phyloP scores from a whole-genome alignment of 257 asterid genomes.

The Vinca minor region DNA sequence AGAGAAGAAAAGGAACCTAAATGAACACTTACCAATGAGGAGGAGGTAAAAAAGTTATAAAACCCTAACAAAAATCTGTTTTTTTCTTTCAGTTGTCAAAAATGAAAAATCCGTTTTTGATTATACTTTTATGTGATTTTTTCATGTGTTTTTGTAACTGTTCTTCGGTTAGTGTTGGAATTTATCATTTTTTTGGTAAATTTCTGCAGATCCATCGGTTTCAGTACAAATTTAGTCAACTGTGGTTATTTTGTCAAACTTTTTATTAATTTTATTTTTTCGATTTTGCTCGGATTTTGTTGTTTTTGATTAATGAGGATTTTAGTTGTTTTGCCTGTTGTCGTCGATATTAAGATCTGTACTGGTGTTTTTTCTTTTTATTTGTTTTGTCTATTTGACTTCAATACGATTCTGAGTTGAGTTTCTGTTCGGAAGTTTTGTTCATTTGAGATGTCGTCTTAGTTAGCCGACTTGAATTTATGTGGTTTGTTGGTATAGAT shows the following conservation, averaged over 20 bases:
- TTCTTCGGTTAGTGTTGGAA: neutral
- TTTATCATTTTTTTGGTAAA: slow-evolving; percentile 5
- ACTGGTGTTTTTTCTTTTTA: neutral
- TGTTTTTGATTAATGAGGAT: neutral
- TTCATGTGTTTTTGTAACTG: neutral
- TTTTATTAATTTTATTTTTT: too few species aligned
- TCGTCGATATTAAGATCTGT: slow-evolving; percentile 14
- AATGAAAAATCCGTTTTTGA: neutral
- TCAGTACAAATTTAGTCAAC: slow-evolving; percentile 16
- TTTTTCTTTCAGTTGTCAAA: slow-evolving; percentile 19
- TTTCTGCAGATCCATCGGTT: slow-evolving; percentile 52
- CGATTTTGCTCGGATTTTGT: too few species aligned
- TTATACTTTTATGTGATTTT: neutral
- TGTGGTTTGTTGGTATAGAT: neutral
- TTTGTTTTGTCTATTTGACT: neutral
- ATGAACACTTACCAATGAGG: neutral
- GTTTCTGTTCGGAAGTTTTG: neutral
- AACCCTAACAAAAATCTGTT: slow-evolving; percentile 16
- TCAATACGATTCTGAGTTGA: neutral
- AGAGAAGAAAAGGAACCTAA: slow-evolving; percentile 1
- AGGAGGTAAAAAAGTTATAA: slow-evolving; percentile 23
- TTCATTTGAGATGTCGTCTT: neutral
- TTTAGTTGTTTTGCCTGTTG: neutral
- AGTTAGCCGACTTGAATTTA: neutral
- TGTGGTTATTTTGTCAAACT: neutral